Base-by-base conservation (phyloP, 176 grass and related monocot species). In the Hordeum vulgare region DNA sequence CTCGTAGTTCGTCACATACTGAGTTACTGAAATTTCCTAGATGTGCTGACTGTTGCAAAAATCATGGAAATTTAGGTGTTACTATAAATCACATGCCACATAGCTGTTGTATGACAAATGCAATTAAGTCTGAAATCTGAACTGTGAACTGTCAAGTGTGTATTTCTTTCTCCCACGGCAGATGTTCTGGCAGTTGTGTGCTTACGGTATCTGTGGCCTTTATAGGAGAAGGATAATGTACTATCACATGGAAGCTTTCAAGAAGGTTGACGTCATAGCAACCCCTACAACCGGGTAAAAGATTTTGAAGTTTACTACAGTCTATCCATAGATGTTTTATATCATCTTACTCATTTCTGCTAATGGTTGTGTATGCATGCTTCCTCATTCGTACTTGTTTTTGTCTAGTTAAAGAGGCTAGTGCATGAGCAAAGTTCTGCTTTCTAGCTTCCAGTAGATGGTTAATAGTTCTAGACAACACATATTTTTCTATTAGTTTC, bases 221-320 rank as follows among this genome's bases (percentile, higher is more conserved):
- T 84, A 59, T 86, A 98, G 96, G 93, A 96, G 96, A 88, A 94
- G 93, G 89, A 92, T 90, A 82, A 99, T 99, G 96, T 88, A 99
- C 80, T 94, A 92, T 82, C 88, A 91, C 86, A 94, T 94, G 83
- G 93, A 99, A 89, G 91, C 91, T 90, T 99, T 99, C 86, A 96
- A 99, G 83, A 96, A 94, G 75, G 96, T 96, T 81, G 91, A 99
- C 66, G 81, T 99, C 72, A 99, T 99, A 81, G 96, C 86, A 21
- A 96, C 96, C 42, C 96, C 96, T 66, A 99, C 96, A 78, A 99
- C 93, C 23, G 93, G 96, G 96, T 99, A 93, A 88, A 24, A 21
- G 34, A 84, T 80, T 33, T 53, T 61, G 44, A 68, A 64, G 82
- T 84, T 89, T 27, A 70, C 41, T 65, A 25, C 67, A 68, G 56